Base-by-base conservation (phyloP, 306 rosid genomes). In the Vigna mungo region DNA sequence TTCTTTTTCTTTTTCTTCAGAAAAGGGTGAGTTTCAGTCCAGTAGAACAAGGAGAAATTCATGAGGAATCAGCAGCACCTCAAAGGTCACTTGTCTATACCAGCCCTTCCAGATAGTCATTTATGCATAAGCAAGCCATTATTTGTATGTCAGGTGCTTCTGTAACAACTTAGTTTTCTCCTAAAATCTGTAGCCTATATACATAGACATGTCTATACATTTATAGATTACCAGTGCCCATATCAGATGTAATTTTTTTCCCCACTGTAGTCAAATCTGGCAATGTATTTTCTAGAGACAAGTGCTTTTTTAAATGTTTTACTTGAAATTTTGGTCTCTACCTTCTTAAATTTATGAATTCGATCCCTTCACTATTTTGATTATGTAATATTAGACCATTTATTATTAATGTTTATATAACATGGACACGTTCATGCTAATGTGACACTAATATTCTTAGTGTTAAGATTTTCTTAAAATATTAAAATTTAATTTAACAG, bases 21-120 rank as follows among this genome's bases (percentile, higher is more conserved):
- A 90, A 90, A 77, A 84, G 84, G 23, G 95, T 90, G 75, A 86
- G 85, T 77, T 90, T 90, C 79, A 71, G 81, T 0, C 84, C 90
- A 5, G 74, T 67, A 25, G 84, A 88, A 67, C 80, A 83, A 39
- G 88, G 77, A 27, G 88, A 83, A 66, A 86, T 76, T 61, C 68
- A 43, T 18, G 81, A 80, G 53, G 88, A 74, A 60, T 60, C 67
- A 49, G 66, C 12, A 55, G 39, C 49, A 10, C 53, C 74, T 56
- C 53, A 25, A 27, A 77, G 16, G 71, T 56, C 66, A 47, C 20
- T 61, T 5, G 73, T 73, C 34, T 56, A 66, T 66, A 66, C 61
- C 52, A 65, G 17, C 41, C 71, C 49, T 48, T 62, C 71, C 62
- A 47, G 59, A 48, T 62, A 59, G 56, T 61, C 21, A 75, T 61